These are phyloP conservation scores for Leccinum subfulvum DNA, from an alignment of 1,284 basidiomycete species.

Conservation along the genomic window DNA sequence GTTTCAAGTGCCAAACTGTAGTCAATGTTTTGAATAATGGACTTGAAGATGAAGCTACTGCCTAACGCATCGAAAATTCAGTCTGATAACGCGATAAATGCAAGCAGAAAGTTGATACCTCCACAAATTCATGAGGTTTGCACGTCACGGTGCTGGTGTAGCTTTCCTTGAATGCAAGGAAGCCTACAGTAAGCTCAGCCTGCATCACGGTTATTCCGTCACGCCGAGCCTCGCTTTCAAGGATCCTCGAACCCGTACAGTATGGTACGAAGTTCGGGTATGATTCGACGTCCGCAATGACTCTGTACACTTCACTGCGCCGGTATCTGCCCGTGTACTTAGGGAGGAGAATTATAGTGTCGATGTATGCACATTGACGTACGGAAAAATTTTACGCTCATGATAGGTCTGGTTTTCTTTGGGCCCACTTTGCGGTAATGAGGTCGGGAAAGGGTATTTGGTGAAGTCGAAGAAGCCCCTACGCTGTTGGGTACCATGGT, in stretches of 20 bases:
- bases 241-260: slow-evolving; percentile 76
- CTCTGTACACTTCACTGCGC: slow-evolving; percentile 76
- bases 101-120: slow-evolving; percentile 40
- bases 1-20: slow-evolving; percentile 80
- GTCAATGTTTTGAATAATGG: slow-evolving; percentile 84
- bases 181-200: slow-evolving; percentile 87
- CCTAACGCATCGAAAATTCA: slow-evolving; percentile 36
- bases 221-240: slow-evolving; percentile 37
- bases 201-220: slow-evolving; percentile 58
- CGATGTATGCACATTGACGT: slow-evolving; percentile 34
- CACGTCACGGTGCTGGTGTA: slow-evolving; percentile 88
- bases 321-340: slow-evolving; percentile 54
- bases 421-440: slow-evolving; percentile 31
- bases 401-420: slow-evolving; percentile 46
- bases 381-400: slow-evolving; percentile 79
- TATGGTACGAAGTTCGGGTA: slow-evolving; percentile 91
- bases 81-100: not conserved
- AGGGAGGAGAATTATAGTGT: slow-evolving; percentile 1
- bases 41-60: slow-evolving; percentile 78
- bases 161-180: slow-evolving; percentile 83
- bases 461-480: slow-evolving; percentile 41
- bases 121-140: slow-evolving; percentile 71
- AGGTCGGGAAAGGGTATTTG: slow-evolving; percentile 41
- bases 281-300: slow-evolving; percentile 86
- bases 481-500: slow-evolving; percentile 2